Conservation (phyloP, 1,139 yeast genomes). For the Geotrichum bryndzae region DNA sequence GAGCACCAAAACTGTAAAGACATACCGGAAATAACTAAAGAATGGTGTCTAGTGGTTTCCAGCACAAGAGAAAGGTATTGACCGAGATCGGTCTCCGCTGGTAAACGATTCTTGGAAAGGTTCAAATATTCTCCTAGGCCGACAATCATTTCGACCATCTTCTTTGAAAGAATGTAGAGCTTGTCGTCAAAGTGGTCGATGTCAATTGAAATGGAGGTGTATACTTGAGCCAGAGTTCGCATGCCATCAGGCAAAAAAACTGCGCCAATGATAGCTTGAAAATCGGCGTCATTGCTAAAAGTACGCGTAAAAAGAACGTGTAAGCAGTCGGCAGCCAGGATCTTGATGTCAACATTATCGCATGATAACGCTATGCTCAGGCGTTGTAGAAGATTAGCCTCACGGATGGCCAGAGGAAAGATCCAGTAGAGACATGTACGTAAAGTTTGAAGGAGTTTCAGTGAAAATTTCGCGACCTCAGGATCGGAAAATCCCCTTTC, state of each 20-base stretch:
- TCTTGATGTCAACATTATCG: slow-evolving; percentile 61
- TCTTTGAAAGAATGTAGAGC: slow-evolving; percentile 71
- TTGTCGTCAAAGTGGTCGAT: slow-evolving; percentile 76
- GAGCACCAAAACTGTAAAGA: slow-evolving; percentile 95
- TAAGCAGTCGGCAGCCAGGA: slow-evolving; percentile 83
- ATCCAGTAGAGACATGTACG: slow-evolving; percentile 93
- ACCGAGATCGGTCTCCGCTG: slow-evolving; percentile 49
- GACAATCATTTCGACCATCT: slow-evolving; percentile 89
- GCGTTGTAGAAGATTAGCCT: slow-evolving; percentile 62
- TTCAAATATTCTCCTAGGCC: slow-evolving; percentile 76
- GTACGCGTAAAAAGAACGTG: slow-evolving; percentile 82
- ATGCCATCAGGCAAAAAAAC: slow-evolving; percentile 73
- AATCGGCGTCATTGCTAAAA: slow-evolving; percentile 66
- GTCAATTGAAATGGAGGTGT: slow-evolving; percentile 55
- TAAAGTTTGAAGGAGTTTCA: slow-evolving; percentile 71
- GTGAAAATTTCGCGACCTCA: slow-evolving; percentile 44
- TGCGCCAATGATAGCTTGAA: slow-evolving; percentile 70
- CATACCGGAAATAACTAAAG: slow-evolving; percentile 83
- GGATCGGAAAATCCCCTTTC: slow-evolving; percentile 30
- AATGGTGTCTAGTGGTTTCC: slow-evolving; percentile 74
- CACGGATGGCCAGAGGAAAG: slow-evolving; percentile 64
- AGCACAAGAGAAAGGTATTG: slow-evolving; percentile 69
- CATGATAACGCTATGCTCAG: slow-evolving; percentile 56
- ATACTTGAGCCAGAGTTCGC: slow-evolving; percentile 57
- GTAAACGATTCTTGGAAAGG: slow-evolving; percentile 35